Base-by-base conservation (phyloP, 169 alveolate species). In the Cryptosporidium ubiquitum region DNA sequence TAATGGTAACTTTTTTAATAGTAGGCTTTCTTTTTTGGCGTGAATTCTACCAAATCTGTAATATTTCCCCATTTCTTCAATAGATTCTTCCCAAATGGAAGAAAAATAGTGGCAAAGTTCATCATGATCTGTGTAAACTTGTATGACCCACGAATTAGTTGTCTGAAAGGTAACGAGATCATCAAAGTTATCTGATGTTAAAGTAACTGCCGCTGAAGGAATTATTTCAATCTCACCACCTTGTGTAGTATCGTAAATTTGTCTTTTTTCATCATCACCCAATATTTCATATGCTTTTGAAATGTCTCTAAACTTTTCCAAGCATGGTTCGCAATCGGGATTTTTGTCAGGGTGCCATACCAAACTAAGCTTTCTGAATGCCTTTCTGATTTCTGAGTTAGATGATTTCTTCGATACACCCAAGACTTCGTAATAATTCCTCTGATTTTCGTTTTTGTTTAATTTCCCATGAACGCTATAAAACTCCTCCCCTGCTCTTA, bases 251-350 rank as follows among this genome's bases (percentile, higher is more conserved):
- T 96, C 97, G 91, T 94, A 95, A 23, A 96, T 94, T 84, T 93
- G 58, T 70, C 97, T 92, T 69, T 93, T 92, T 85, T 95, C 95
- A 70, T 92, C 91, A 91, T 96, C 96, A 6, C 93, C 91, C 51
- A 96, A 91, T 12, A 95, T 94, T 91, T 96, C 96, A 92, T 95
- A 94, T 9, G 97, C 97, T 71, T 96, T 92, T 40, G 97, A 95
- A 51, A 95, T 93, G 37, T 93, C 92, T 84, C 93, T 89, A 91
- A 95, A 95, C 31, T 93, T 94, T 31, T 93, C 92, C 61, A 92
- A 94, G 71, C 95, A 95, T 40, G 95, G 95, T 57, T 92, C 93
- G 64, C 94, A 91, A 92, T 91, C 93, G 23, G 84, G 85, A 68
- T 94, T 92, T 84, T 95, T 94, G 84, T 94, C 98, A 23, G 98